phyloP scores from a whole-genome alignment of 1,284 basidiomycete species.

The Puccinia triticina region DNA sequence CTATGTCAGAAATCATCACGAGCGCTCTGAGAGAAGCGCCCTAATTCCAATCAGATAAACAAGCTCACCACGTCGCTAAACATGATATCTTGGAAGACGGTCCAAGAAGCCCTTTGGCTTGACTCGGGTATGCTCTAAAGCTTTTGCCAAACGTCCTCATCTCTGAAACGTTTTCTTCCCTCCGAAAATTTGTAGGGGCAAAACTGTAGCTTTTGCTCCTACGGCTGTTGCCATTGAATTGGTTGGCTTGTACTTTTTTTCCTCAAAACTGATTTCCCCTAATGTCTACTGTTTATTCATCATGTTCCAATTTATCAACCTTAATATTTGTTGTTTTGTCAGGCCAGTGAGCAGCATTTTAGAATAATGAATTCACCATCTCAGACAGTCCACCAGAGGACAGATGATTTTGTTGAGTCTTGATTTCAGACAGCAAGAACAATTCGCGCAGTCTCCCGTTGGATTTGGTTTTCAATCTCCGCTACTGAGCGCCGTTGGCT shows the following conservation, averaged over 20 bases:
- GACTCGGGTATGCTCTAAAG: background rate
- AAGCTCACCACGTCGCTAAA: slow-evolving; percentile 5
- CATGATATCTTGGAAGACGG: slow-evolving; percentile 36
- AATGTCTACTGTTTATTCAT: too few species aligned
- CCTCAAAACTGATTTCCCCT: too few species aligned
- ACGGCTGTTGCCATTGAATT: background rate
- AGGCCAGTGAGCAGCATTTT: too few species aligned
- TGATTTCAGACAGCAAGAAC: background rate
- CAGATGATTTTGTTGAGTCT: too few species aligned
- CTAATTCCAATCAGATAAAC: slow-evolving; percentile 35
- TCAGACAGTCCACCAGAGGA: too few species aligned
- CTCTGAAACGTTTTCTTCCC: background rate
- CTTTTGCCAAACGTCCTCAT: background rate
- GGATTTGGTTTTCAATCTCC: background rate
- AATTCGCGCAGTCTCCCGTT: background rate
- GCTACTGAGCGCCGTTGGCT: background rate
- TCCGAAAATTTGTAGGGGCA: background rate
- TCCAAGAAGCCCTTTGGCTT: background rate
- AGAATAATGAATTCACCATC: too few species aligned
- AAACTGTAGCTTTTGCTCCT: background rate
- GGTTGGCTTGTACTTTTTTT: too few species aligned
- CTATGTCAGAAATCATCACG: slow-evolving; percentile 30
- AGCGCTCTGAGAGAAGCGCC: slow-evolving; percentile 18
- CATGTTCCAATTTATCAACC: too few species aligned
- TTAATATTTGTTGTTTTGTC: too few species aligned